A percentile compares a stretch with the other conserved stretches of the same genome.
Evolutionary conservation across 1,284 basidiomycete species (phyloP).

Genomic region (Acaromyces ingoldii): DNA sequence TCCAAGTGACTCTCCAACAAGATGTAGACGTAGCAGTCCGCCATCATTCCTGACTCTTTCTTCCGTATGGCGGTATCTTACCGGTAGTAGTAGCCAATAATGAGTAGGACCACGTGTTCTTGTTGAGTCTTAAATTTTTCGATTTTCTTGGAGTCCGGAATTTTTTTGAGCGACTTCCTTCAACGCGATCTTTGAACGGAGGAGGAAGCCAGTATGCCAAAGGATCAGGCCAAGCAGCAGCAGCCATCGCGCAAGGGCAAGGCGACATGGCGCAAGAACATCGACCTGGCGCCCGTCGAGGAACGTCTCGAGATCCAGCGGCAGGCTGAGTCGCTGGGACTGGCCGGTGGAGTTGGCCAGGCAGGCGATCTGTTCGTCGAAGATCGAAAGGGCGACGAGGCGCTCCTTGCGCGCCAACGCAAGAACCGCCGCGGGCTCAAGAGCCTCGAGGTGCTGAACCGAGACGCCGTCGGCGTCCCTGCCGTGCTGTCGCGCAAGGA

Average conservation of each 20-base stretch:
- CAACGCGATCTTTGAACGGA: too few species aligned
- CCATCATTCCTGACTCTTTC: too few species aligned
- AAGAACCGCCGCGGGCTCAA: constrained; percentile 1
- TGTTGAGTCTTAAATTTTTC: too few species aligned
- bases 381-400: constrained; percentile 11
- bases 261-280: constrained; percentile 80
- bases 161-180: too few species aligned
- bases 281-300: constrained; percentile 10
- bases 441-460: constrained; percentile 7
- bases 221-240: constrained; percentile 4
- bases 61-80: too few species aligned
- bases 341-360: background rate
- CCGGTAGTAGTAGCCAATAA: too few species aligned
- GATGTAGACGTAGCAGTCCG: too few species aligned
- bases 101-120: too few species aligned
- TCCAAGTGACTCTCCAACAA: too few species aligned
- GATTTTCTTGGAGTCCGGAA: too few species aligned
- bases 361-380: constrained; percentile 10
- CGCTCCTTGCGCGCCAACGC: background rate
- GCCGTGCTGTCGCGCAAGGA: constrained; percentile 2
- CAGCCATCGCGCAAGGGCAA: constrained; percentile 80
- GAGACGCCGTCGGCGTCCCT: constrained; percentile 5
- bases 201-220: constrained; percentile 6
- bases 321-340: constrained; percentile 3
- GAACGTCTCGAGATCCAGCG: constrained; percentile 9